phyloP scores from a whole-genome alignment of 2,329 filamentous ascomycete genomes.

The Arthroderma sp. region DNA sequence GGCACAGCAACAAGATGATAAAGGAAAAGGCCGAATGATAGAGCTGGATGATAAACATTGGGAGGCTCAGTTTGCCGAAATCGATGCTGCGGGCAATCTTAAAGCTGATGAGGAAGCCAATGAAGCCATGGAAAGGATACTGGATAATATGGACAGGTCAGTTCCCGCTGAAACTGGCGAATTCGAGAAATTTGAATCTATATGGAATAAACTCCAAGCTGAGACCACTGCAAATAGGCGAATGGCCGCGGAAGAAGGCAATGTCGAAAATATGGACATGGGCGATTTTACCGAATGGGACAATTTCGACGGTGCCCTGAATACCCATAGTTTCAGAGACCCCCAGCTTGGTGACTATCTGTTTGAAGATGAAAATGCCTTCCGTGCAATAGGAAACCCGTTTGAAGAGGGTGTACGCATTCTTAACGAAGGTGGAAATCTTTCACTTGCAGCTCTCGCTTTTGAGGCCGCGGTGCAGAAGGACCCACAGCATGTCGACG shows the following conservation, averaged over 20 bases:
- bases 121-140: slow-evolving; percentile 66
- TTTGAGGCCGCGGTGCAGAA: slow-evolving; percentile 94
- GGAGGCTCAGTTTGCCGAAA: slow-evolving; percentile 90
- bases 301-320: slow-evolving; percentile 51
- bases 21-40: slow-evolving; percentile 70
- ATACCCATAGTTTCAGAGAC: slow-evolving; percentile 58
- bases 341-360: slow-evolving; percentile 78
- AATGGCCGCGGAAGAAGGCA: slow-evolving; percentile 52
- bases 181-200: slow-evolving; percentile 77
- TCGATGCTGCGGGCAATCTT: slow-evolving; percentile 48
- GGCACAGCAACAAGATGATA: slow-evolving; percentile 47
- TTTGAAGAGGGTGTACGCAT: slow-evolving; percentile 91
- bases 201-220: slow-evolving; percentile 40
- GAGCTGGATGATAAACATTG: slow-evolving; percentile 89
- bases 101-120: slow-evolving; percentile 52
- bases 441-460: slow-evolving; percentile 81
- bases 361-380: slow-evolving; percentile 90
- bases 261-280: slow-evolving; percentile 40
- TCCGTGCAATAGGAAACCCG: slow-evolving; percentile 65
- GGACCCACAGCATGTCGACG: slow-evolving; percentile 72
- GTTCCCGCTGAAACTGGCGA: slow-evolving; percentile 49
- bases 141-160: slow-evolving; percentile 81
- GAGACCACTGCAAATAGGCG: slow-evolving; percentile 35
- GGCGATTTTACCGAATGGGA: slow-evolving; percentile 73
- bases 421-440: slow-evolving; percentile 83